phyloP scores from a whole-genome alignment of 78 protist genomes.

The Emiliania huxleyi region DNA sequence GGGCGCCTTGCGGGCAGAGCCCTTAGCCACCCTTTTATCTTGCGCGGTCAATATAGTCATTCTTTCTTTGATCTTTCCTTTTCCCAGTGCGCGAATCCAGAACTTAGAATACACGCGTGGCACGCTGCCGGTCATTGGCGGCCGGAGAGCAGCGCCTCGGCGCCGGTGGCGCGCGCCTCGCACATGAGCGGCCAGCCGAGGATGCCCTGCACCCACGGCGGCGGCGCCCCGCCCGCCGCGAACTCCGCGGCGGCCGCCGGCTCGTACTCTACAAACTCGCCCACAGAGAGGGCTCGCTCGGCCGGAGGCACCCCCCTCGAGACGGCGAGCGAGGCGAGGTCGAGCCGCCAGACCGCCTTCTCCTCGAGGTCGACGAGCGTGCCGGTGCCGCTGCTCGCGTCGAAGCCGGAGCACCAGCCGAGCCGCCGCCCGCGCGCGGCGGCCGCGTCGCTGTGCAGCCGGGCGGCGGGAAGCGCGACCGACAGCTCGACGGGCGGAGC shows the following conservation, averaged over 20 bases:
- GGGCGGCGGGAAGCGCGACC: neutral
- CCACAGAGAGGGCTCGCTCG: neutral
- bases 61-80: no score
- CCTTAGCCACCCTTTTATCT: no score
- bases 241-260: neutral
- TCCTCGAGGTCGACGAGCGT: neutral
- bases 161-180: neutral
- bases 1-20: no score
- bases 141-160: neutral
- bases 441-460: neutral
- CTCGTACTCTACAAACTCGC: neutral
- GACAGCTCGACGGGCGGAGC: neutral
- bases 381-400: neutral
- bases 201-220: neutral
- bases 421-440: neutral
- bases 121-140: no score
- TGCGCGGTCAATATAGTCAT: no score
- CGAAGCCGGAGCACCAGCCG: neutral
- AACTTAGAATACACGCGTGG: no score
- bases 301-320: neutral
- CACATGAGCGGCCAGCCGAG: slow-evolving; percentile 13
- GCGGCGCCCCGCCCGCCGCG: neutral
- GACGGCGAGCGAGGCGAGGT: neutral
- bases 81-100: no score
- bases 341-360: neutral